phyloP scores from a whole-genome alignment of 805 yeast species.

The Komagataella pseudopastoris region DNA sequence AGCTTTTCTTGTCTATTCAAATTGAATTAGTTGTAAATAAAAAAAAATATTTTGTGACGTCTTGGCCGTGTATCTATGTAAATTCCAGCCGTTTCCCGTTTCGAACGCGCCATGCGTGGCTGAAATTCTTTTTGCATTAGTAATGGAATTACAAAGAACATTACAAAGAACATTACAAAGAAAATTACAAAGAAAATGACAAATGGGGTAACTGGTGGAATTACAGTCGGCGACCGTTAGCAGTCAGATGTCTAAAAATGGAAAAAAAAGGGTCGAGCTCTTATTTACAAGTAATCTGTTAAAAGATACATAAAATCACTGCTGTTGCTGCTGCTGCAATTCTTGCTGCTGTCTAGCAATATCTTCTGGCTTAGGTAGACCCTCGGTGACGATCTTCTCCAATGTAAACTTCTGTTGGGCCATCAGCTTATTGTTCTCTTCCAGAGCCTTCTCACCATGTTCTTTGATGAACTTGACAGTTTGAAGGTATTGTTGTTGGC shows the following conservation, averaged over 20 bases:
- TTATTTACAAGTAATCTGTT: not conserved
- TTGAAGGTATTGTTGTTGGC: slow-evolving; percentile 76
- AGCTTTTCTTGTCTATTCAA: not conserved
- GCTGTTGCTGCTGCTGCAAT: slow-evolving; percentile 1
- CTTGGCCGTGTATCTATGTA: not conserved
- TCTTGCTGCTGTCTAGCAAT: slow-evolving; percentile 19
- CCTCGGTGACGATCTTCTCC: slow-evolving; percentile 77
- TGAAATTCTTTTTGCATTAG: no score
- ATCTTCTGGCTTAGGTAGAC: slow-evolving; percentile 66
- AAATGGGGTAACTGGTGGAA: no score
- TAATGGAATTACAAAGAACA: no score
- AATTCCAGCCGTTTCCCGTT: not conserved
- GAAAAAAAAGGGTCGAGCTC: not conserved
- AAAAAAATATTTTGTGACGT: not conserved
- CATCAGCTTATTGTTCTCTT: slow-evolving; percentile 65
- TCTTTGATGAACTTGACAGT: slow-evolving; percentile 53
- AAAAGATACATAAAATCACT: not conserved
- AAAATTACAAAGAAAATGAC: no score
- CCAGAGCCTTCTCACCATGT: slow-evolving; percentile 51
- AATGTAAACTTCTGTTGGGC: slow-evolving; percentile 76
- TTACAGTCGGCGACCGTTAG: no score
- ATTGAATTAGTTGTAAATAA: not conserved
- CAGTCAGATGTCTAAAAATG: no score
- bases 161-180: no score
- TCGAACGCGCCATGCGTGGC: no score